Conservation (phyloP, 306 rosid species). For the Lablab purpureus region DNA sequence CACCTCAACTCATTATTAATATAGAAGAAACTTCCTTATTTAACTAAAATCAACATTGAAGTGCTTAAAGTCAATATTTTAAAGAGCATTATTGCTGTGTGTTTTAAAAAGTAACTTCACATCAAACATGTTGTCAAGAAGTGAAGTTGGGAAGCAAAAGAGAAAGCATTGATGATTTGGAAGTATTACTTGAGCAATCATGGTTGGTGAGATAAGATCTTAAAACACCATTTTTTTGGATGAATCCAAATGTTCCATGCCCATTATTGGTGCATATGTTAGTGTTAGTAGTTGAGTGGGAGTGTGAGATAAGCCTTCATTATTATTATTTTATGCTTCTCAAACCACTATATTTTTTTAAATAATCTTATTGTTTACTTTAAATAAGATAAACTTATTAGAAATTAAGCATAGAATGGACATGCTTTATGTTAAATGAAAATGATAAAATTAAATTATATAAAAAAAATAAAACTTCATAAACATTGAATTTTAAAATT, state of each 20-base stretch:
- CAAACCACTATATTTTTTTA: no score
- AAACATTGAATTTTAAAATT: no score
- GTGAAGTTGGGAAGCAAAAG: conserved; percentile 21
- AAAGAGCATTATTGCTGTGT: conserved; percentile 7
- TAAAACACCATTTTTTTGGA: neutral
- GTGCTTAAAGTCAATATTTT: conserved; percentile 35
- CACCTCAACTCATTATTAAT: neutral
- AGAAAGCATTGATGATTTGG: conserved; percentile 26
- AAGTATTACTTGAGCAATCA: neutral
- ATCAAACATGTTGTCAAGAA: conserved; percentile 27
- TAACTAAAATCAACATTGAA: neutral
- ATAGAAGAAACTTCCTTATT: conserved; percentile 22
- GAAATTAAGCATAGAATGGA: no score
- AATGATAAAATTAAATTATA: no score
- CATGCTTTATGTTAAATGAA: no score
- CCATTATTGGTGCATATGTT: neutral
- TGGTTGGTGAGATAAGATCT: neutral
- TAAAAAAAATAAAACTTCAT: no score
- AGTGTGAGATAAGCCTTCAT: no score
- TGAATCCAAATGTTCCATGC: neutral
- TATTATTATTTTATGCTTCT: no score
- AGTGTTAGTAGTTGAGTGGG: neutral
- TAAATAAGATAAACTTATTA: no score
- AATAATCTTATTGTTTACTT: no score
- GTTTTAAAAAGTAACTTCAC: conserved; percentile 22